Percentiles rank a stretch among this genome's conserved stretches.
phyloP scores from a whole-genome alignment of 2,329 filamentous ascomycete species.

The Peltaster fructicola region DNA sequence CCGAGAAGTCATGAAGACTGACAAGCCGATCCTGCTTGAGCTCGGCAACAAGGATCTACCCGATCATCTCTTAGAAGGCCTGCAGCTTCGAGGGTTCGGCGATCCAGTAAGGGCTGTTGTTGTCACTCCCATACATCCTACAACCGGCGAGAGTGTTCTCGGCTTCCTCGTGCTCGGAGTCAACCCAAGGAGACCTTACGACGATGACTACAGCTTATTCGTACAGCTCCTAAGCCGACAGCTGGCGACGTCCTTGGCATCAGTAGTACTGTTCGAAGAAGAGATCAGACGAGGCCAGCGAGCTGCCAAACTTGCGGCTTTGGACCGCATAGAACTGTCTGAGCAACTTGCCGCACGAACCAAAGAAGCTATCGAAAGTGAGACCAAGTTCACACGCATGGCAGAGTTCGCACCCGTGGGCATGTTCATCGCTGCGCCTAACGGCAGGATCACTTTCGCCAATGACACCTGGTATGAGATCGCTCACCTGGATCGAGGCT shows the following conservation, averaged over 20 bases:
- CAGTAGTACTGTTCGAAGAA: constrained; percentile 67
- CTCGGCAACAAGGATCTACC: constrained; percentile 50
- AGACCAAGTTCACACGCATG: constrained; percentile 69
- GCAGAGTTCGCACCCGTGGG: constrained; percentile 70
- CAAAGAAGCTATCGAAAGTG: constrained; percentile 40
- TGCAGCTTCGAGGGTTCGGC: constrained; percentile 53
- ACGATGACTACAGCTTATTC: constrained; percentile 65
- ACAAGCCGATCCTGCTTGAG: constrained; percentile 49
- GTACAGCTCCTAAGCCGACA: constrained; percentile 58
- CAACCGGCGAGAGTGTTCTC: constrained; percentile 52
- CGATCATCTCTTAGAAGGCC: constrained; percentile 42
- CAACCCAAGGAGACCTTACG: constrained; percentile 62
- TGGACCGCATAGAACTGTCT: constrained; percentile 61
- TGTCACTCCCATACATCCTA: constrained; percentile 63
- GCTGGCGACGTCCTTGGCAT: constrained; percentile 62
- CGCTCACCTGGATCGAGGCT: constrained; percentile 44
- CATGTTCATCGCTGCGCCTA: constrained; percentile 63
- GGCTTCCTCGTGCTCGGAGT: constrained; percentile 66
- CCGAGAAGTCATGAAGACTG: constrained; percentile 53
- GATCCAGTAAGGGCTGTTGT: constrained; percentile 54
- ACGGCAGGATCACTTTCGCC: constrained; percentile 57
- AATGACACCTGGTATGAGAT: constrained; percentile 63
- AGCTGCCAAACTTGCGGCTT: constrained; percentile 55
- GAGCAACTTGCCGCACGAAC: constrained; percentile 51
- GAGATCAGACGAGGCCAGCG: constrained; percentile 59